Conservation (phyloP, 257 asterid genomes). For the Cynanchum wilfordii region DNA sequence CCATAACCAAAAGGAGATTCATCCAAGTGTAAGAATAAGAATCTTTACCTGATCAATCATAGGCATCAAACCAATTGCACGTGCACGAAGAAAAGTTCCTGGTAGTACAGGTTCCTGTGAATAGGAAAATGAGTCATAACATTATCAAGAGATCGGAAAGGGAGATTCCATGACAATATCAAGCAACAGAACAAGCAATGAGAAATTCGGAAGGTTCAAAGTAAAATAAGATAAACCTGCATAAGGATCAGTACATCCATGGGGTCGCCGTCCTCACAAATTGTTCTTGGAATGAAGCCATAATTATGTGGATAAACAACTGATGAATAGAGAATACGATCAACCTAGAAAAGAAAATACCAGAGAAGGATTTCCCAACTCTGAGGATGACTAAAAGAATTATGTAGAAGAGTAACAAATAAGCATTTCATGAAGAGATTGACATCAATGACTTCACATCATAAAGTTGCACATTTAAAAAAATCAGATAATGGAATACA, state of each 20-base stretch:
- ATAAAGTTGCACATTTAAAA: background rate
- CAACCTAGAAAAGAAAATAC: constrained; percentile 44
- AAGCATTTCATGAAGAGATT: background rate
- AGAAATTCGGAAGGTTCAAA: background rate
- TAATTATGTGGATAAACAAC: constrained; percentile 96
- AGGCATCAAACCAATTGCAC: constrained; percentile 96
- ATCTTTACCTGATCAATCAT: constrained; percentile 87
- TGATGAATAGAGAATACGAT: constrained; percentile 83
- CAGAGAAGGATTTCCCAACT: background rate
- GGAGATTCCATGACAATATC: background rate
- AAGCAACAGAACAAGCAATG: background rate
- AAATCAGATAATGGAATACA: background rate
- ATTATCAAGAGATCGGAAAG: background rate
- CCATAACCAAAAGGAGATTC: background rate
- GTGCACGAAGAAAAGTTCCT: constrained; percentile 85
- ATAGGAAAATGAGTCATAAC: background rate
- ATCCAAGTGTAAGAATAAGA: background rate
- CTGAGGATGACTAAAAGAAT: background rate
- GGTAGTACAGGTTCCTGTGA: constrained; percentile 81
- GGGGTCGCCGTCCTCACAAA: constrained; percentile 90
- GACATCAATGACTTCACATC: background rate
- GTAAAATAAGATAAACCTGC: constrained; percentile 54
- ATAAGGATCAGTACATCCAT: constrained; percentile 80
- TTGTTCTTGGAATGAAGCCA: constrained; percentile 84
- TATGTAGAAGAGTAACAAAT: background rate